Evolutionary conservation across 2,329 filamentous ascomycete genomes (phyloP).

Genomic region (Aspergillus unguis): DNA sequence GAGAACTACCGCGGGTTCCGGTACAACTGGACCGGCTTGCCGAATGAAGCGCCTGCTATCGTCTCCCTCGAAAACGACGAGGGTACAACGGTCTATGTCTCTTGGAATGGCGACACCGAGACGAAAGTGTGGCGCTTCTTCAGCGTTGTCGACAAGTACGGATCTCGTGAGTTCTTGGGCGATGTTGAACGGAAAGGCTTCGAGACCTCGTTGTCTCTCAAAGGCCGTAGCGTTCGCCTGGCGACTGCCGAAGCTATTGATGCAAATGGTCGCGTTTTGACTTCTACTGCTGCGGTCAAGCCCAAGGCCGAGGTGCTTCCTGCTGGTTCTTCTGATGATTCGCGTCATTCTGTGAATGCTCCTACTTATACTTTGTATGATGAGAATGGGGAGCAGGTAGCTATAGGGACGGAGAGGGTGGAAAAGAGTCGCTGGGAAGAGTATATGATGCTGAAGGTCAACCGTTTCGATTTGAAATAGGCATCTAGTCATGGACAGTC

Average conservation of each 20-base stretch:
- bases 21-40: constrained; percentile 37
- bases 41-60: constrained; percentile 31
- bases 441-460: constrained; percentile 15
- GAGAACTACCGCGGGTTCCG: constrained; percentile 38
- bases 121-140: constrained; percentile 39
- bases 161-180: constrained; percentile 10
- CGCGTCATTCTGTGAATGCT: neutral
- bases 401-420: neutral
- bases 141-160: constrained; percentile 6
- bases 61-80: constrained; percentile 30
- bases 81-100: constrained; percentile 47
- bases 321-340: neutral
- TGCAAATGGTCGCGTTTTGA: constrained; percentile 24
- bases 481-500: neutral
- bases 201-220: constrained; percentile 28
- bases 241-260: constrained; percentile 42
- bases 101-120: constrained; percentile 52
- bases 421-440: constrained; percentile 10
- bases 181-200: constrained; percentile 18
- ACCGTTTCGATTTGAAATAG: constrained; percentile 13
- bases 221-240: constrained; percentile 27
- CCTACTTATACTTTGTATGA: constrained; percentile 1
- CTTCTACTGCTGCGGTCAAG: constrained; percentile 22
- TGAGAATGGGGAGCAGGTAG: constrained; percentile 8
- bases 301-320: constrained; percentile 22